Evolutionary conservation across 352 stramenopile species (phyloP), one percentile per base, ranked within the genome.

Genomic region (Pythium diclinum): DNA sequence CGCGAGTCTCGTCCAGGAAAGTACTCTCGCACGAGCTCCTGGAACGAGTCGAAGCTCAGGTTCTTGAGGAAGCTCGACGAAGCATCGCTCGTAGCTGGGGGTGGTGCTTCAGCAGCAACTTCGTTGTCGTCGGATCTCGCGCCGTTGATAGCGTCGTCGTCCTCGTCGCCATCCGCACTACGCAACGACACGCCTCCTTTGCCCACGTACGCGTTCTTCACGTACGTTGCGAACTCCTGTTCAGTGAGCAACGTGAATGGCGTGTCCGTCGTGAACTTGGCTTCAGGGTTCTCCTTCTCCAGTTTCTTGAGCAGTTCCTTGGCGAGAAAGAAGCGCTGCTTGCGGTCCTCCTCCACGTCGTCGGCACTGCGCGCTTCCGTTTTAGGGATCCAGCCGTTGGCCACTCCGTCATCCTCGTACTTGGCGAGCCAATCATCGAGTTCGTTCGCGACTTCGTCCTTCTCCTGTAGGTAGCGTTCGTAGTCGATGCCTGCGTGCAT

Each of bases 201-300:
- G 6, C n/a, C 44, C 97, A 59, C n/a, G 33, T 48, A 59, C 17
- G 53, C 53, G n/a, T 59, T 59, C 53, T 59, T 59, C 7, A 81
- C 49, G 52, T 79, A 85, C 32, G 60, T 36, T 17, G 67, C 68
- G 49, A 88, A 87, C 44, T 88, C 79, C 0, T 77, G 67, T 51
- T 76, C 69, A 10, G 78, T 83, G 63, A 87, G 80, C 7, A 88
- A 61, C 25, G 77, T 76, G 61, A 87, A 85, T 14, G 75, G 77
- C 33, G 74, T 66, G 44, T 87, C 72, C 2, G 67, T 76, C 6
- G 62, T 67, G 54, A 88, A 85, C 10, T 63, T 54, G 14, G 77
- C 79, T 34, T 74, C 56, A 6, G 76, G 79, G 53, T 85, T 79
- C 7, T 61, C 33, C 42, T 58, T 54, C 7, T 71, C 57, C 13